Evolutionary conservation across 148 eudicot species (phyloP).

Genomic region (Cornus kousa): DNA sequence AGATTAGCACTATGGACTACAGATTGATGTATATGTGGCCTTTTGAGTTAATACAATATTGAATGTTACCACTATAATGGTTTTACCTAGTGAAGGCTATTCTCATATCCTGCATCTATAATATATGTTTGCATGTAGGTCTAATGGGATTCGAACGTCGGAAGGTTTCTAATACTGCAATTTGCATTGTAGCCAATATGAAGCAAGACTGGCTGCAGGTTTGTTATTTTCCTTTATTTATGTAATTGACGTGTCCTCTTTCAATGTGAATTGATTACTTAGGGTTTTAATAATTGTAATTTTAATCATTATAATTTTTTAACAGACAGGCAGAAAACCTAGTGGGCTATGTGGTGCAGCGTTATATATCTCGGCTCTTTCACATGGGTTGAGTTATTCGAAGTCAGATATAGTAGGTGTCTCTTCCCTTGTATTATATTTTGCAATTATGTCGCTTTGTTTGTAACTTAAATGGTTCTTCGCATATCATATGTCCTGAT

Average conservation of each 20-base stretch:
- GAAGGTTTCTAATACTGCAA: slow-evolving; percentile 41
- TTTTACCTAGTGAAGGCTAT: not conserved
- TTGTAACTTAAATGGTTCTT: not conserved
- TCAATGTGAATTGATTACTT: not conserved
- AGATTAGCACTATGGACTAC: not conserved
- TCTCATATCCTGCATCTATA: not conserved
- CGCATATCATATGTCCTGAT: not conserved
- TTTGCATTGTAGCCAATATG: slow-evolving; percentile 53
- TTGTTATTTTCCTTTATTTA: not conserved
- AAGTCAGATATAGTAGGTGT: slow-evolving; percentile 49
- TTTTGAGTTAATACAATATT: not conserved
- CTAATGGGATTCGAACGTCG: slow-evolving; percentile 28
- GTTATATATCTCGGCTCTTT: slow-evolving; percentile 50
- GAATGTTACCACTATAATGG: not conserved
- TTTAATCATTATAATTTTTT: not conserved
- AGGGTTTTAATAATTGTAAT: not conserved
- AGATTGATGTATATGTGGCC: not conserved
- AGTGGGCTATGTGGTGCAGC: slow-evolving; percentile 66
- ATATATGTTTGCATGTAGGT: slow-evolving; percentile 20
- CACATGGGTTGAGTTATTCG: slow-evolving; percentile 49
- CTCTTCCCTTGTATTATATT: not conserved
- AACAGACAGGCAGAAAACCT: slow-evolving; percentile 64
- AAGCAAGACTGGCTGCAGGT: slow-evolving; percentile 69
- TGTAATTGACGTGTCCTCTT: not conserved
- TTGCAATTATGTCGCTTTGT: not conserved